Conservation (phyloP, 331 rosid genomes). For the Quercus tomentella region DNA sequence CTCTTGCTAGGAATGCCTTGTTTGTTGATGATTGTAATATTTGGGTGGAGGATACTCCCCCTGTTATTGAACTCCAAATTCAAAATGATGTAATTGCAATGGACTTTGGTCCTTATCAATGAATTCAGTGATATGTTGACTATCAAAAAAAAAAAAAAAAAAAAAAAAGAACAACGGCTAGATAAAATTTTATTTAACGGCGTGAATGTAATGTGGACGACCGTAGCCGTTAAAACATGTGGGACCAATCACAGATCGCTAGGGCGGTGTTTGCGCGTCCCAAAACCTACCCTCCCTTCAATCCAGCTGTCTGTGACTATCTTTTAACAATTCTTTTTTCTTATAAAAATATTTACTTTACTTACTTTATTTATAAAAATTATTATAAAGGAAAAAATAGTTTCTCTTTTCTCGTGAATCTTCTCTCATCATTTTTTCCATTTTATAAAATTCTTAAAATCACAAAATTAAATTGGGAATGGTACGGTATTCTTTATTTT, state of each 20-base stretch:
- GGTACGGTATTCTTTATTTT: too few relatives aligned
- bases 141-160: too few relatives aligned
- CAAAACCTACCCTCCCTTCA: conserved; percentile 2
- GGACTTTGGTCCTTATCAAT: too few relatives aligned
- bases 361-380: not conserved
- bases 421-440: not conserved
- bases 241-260: conserved; percentile 15
- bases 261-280: conserved; percentile 36
- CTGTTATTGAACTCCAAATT: too few relatives aligned
- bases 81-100: too few relatives aligned
- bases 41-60: too few relatives aligned
- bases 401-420: not conserved
- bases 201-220: not conserved
- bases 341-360: not conserved
- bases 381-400: not conserved
- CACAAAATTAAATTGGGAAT: not conserved
- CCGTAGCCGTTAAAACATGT: not conserved
- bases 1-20: too few relatives aligned
- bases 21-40: too few relatives aligned
- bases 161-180: not conserved
- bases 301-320: conserved; percentile 19
- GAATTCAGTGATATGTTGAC: too few relatives aligned
- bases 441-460: too few relatives aligned
- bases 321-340: not conserved
- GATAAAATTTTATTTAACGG: not conserved